Evolutionary conservation across 306 rosid genomes (phyloP).

Genomic region (Abrus precatorius): DNA sequence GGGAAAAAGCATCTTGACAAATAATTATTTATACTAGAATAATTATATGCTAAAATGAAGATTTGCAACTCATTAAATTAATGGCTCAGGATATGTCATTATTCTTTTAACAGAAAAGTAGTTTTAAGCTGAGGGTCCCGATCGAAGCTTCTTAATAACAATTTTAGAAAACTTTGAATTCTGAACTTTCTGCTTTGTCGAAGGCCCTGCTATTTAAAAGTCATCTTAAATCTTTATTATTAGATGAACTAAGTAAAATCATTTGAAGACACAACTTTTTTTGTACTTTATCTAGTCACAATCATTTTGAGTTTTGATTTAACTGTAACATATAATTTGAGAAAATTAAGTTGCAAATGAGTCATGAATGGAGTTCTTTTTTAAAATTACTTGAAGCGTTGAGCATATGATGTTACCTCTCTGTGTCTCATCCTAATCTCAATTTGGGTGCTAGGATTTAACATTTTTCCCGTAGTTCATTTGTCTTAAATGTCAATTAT

Average conservation of each 20-base stretch:
- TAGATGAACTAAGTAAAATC: too few species aligned
- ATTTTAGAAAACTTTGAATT: not conserved
- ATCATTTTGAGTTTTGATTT: not conserved
- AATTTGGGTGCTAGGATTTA: too few species aligned
- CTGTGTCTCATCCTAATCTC: not conserved
- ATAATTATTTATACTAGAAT: too few species aligned
- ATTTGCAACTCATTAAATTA: not conserved
- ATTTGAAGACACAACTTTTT: too few species aligned
- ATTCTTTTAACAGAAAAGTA: not conserved
- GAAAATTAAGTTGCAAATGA: not conserved
- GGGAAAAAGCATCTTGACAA: too few species aligned
- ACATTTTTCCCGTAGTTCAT: not conserved
- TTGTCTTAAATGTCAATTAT: conserved; percentile 5
- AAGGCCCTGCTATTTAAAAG: not conserved
- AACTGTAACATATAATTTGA: not conserved
- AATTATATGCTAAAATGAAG: not conserved
- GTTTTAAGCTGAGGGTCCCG: not conserved
- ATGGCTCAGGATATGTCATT: not conserved
- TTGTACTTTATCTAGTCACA: not conserved
- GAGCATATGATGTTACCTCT: not conserved
- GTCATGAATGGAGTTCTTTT: not conserved
- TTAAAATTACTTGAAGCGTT: not conserved
- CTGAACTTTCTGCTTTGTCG: not conserved
- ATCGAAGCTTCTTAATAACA: not conserved
- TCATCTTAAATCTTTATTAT: not conserved